phyloP scores from a whole-genome alignment of 2,329 filamentous ascomycete genomes.

The Talaromyces sp. region DNA sequence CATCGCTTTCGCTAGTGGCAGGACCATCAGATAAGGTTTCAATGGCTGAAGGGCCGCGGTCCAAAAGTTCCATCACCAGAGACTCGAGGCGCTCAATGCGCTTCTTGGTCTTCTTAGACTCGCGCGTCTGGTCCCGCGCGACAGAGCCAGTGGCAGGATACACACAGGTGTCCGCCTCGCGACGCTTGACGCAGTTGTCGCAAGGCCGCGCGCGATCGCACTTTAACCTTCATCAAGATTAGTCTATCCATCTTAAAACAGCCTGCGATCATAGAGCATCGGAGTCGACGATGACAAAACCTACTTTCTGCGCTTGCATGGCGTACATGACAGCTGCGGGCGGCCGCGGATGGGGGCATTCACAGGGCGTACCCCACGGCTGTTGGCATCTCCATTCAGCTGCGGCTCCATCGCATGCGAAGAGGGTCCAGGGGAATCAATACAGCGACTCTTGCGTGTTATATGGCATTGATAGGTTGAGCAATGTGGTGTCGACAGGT shows the following conservation, averaged over 20 bases:
- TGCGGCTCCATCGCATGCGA: constrained; percentile 3
- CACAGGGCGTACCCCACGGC: constrained; percentile 2
- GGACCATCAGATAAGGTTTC: constrained; percentile 5
- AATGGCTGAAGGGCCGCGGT: not conserved
- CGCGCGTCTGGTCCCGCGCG: constrained; percentile 10
- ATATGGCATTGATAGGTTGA: not conserved
- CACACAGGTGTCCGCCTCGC: constrained; percentile 9
- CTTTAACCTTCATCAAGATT: constrained; percentile 6
- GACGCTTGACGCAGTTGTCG: constrained; percentile 12
- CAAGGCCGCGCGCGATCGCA: constrained; percentile 11
- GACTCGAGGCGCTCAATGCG: constrained; percentile 11
- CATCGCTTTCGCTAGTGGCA: constrained; percentile 2
- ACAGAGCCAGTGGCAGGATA: constrained; percentile 9
- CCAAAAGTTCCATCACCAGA: constrained; percentile 11
- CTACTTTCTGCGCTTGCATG: constrained; percentile 13
- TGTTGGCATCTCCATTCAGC: not conserved
- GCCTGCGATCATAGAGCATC: not conserved
- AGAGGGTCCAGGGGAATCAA: not conserved
- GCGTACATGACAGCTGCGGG: constrained; percentile 12
- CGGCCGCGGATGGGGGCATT: constrained; percentile 9
- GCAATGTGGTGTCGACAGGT: not conserved
- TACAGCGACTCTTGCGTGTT: not conserved
- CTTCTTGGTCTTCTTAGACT: constrained; percentile 12
- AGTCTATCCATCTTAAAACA: not conserved
- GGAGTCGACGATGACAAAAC: not conserved